Percentiles rank a stretch among this genome's conserved stretches.
Conservation (phyloP, 495 filamentous ascomycete genomes). For the Mytilinidion resinicola region DNA sequence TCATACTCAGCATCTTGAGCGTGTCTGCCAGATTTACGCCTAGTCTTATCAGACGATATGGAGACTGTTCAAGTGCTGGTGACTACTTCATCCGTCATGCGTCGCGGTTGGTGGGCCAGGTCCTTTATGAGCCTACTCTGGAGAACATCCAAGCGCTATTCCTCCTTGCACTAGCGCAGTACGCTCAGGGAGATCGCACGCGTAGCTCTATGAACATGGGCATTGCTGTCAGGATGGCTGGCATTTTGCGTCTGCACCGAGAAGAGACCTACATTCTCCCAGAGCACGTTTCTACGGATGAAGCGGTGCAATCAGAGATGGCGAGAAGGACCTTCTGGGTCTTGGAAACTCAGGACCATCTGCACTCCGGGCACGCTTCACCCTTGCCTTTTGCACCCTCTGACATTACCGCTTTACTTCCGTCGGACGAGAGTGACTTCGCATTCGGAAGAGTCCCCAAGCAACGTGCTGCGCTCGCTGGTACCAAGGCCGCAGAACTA, state of each 20-base stretch:
- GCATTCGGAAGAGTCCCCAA: slow-evolving; percentile 38
- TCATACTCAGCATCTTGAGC: slow-evolving; percentile 44
- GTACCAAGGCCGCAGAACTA: slow-evolving; percentile 42
- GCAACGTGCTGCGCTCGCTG: slow-evolving; percentile 46
- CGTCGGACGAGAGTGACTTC: slow-evolving; percentile 45
- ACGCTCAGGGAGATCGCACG: slow-evolving; percentile 44
- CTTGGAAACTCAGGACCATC: slow-evolving; percentile 42
- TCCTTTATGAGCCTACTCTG: slow-evolving; percentile 45
- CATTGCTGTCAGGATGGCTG: slow-evolving; percentile 47
- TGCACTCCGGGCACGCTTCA: slow-evolving; percentile 43
- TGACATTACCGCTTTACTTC: slow-evolving; percentile 47
- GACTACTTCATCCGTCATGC: slow-evolving; percentile 47
- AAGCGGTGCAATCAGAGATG: slow-evolving; percentile 42
- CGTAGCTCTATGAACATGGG: slow-evolving; percentile 48
- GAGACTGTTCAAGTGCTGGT: slow-evolving; percentile 40
- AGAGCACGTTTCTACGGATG: slow-evolving; percentile 27
- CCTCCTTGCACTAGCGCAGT: slow-evolving; percentile 47
- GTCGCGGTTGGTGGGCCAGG: slow-evolving; percentile 39
- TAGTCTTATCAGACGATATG: slow-evolving; percentile 40
- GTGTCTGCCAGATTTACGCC: slow-evolving; percentile 46
- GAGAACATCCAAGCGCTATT: slow-evolving; percentile 49
- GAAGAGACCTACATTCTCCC: slow-evolving; percentile 44
- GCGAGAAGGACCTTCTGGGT: neutral
- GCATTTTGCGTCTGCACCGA: slow-evolving; percentile 45
- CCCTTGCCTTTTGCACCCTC: slow-evolving; percentile 42